Percentiles rank a stretch among this genome's conserved stretches.
Conservation (phyloP, 495 filamentous ascomycete species). For the Penicillium bovifimosum region DNA sequence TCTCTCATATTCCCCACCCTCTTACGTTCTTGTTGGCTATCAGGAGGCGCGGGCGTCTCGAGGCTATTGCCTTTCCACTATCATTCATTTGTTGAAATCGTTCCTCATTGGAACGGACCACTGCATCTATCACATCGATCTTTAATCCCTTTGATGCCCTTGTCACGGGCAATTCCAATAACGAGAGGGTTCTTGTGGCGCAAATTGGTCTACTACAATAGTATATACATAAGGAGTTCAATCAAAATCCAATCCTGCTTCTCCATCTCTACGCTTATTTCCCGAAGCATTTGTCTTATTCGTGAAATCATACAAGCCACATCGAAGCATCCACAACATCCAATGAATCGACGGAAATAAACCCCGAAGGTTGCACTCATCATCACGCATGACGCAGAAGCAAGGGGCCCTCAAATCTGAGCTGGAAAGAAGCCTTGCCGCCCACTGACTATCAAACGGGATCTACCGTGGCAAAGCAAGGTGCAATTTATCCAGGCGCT, state of each 20-base stretch:
- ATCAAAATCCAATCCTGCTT: neutral
- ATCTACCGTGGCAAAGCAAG: too few species aligned
- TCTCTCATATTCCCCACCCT: conserved; percentile 5
- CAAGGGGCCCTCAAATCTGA: neutral
- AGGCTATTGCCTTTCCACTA: neutral
- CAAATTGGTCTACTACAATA: neutral
- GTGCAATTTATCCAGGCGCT: too few species aligned
- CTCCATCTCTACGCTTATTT: neutral
- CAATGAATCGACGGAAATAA: neutral
- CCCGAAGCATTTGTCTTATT: neutral
- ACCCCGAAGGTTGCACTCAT: neutral
- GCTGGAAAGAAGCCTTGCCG: neutral
- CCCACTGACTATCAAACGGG: neutral
- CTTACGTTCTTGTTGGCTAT: conserved; percentile 1
- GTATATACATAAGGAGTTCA: neutral
- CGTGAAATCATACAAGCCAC: neutral
- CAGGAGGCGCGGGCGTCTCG: conserved; percentile 20
- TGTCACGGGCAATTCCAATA: too few species aligned
- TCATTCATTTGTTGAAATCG: neutral
- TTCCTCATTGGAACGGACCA: neutral
- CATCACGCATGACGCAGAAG: neutral
- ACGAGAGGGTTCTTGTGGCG: neutral
- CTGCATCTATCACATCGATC: neutral
- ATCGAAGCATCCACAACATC: neutral
- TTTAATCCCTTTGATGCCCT: too few species aligned